Base-by-base conservation (phyloP, 805 yeast genomes). In the Isabelozyma heimii region DNA sequence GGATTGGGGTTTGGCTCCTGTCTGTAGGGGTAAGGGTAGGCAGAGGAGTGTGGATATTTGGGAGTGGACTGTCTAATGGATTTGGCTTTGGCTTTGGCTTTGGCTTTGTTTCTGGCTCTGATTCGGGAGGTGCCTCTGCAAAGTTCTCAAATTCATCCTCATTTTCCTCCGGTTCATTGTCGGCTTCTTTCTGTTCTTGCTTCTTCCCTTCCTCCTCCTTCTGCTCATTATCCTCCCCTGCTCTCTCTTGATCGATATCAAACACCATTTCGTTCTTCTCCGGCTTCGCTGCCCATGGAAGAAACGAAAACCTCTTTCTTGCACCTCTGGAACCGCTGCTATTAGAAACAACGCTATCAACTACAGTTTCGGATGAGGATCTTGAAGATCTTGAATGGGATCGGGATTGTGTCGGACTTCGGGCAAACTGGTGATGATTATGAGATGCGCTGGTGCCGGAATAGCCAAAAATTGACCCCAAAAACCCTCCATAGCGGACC, bases 381-480 rank as follows among this genome's bases (percentile, higher is more conserved):
- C 37, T 13, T n/a, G 33, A 37, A 15, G 26, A 38, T 15, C 7
- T 38, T 13, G n/a, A 13, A 14, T 12, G 24, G 16, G 33, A 26
- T 15, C 27, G 9, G 6, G 27, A 7, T 16, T 40, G 37, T 1
- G 24, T 37, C 24, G 24, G 24, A 20, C 24, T 20, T 2, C 4
- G 35, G n/a, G 35, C 8, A 8, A 13, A 30, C 41, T 30, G 35
- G 49, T 26, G 47, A 37, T 35, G 26, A 9, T 37, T 27, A 12
- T 15, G 26, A 13, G 49, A 43, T 6, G 45, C 17, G n/a, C 47
- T 30, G 13, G 45, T 16, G 16, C 45, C 47, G 5, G 45, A 43
- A 44, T 62, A 57, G 10, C 70, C 71, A 53, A 69, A 69, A 14
- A 69, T 58, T 10, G 63, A 47, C 38, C 69, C 69, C 44, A 69